These are phyloP conservation scores for Theobroma cacao DNA, from an alignment of 345 rosid species.

Conservation along the genomic window DNA sequence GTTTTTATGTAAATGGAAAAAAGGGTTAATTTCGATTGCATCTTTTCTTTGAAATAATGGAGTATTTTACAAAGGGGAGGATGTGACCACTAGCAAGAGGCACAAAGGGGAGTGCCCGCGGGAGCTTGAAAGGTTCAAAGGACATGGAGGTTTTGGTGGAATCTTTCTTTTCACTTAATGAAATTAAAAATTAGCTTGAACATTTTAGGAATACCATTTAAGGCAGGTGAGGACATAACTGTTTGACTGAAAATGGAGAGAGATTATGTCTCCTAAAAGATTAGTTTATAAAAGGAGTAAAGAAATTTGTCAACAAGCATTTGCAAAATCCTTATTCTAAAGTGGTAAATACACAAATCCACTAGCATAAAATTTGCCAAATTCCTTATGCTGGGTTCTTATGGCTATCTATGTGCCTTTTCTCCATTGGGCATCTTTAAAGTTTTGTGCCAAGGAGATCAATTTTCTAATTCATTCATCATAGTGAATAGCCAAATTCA, in stretches of 20 bases:
- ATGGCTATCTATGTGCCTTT: background rate
- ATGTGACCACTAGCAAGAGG: background rate
- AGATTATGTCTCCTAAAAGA: background rate
- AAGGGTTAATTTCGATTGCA: too few relatives aligned
- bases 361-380: background rate
- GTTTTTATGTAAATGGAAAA: too few relatives aligned
- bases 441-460: background rate
- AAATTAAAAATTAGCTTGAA: background rate
- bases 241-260: background rate
- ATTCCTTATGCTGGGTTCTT: background rate
- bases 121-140: background rate
- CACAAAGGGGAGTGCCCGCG: background rate
- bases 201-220: background rate
- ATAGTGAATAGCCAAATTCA: background rate
- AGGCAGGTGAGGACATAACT: background rate
- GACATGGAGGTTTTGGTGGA: background rate
- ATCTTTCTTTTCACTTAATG: conserved; percentile 5
- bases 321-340: background rate
- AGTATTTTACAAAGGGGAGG: background rate
- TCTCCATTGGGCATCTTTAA: background rate
- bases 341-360: background rate
- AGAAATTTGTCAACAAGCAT: background rate
- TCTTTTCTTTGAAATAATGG: too few relatives aligned
- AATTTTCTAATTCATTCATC: background rate
- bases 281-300: background rate